A percentile compares a stretch with the other conserved stretches of the same genome.
phyloP scores from a whole-genome alignment of 1,284 basidiomycete species.

The Cystobasidium sp. region DNA sequence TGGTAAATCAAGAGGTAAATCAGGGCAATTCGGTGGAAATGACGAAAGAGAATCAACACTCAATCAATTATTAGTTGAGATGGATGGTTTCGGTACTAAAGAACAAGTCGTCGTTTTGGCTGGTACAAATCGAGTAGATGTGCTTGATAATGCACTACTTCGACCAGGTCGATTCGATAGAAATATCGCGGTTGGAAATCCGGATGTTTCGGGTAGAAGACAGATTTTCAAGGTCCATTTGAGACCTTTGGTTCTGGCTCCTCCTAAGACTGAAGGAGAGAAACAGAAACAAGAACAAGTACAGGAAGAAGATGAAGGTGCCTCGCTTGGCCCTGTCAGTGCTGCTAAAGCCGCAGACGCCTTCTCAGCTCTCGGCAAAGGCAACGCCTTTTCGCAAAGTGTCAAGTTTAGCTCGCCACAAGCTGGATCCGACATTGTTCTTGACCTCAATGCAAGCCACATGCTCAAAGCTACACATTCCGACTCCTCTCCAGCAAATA shows the following conservation, averaged over 20 bases:
- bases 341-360: constrained; percentile 36
- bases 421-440: constrained; percentile 9
- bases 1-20: constrained; percentile 90
- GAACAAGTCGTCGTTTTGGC: constrained; percentile 96
- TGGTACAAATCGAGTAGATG: constrained; percentile 95
- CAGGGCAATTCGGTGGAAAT: constrained; percentile 80
- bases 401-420: neutral
- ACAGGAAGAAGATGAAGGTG: constrained; percentile 30
- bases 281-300: constrained; percentile 15
- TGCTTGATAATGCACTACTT: constrained; percentile 91
- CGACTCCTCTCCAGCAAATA: constrained; percentile 24
- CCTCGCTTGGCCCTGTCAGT: constrained; percentile 26
- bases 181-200: constrained; percentile 93
- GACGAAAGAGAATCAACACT: constrained; percentile 98
- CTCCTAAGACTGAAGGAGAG: constrained; percentile 23
- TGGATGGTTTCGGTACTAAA: constrained; percentile 97
- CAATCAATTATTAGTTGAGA: constrained; percentile 97
- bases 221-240: constrained; percentile 96
- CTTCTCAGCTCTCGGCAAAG: constrained; percentile 22
- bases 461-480: constrained; percentile 24
- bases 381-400: neutral
- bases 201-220: constrained; percentile 89
- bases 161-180: constrained; percentile 97
- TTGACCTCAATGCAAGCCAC: constrained; percentile 19
- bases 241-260: constrained; percentile 68